A percentile compares a stretch with the other conserved stretches of the same genome.
Evolutionary conservation across 1,284 basidiomycete genomes (phyloP).

Genomic region (Rhodotorula sp.): DNA sequence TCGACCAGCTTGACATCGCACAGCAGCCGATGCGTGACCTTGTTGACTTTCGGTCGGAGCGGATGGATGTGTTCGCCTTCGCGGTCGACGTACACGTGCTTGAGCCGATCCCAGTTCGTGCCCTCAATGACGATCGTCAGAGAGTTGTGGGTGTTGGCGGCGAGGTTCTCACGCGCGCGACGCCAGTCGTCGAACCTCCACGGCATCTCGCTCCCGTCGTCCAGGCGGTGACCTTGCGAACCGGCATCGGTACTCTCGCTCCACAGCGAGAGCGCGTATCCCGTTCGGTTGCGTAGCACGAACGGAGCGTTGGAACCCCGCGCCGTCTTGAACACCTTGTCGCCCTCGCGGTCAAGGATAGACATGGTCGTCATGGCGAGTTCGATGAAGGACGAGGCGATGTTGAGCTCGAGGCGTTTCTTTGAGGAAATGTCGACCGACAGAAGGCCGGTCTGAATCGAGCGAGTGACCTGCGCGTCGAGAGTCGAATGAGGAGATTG

Average conservation of each 20-base stretch:
- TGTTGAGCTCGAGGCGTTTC: conserved; percentile 84
- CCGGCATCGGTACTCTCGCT: conserved; percentile 41
- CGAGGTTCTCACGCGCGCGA: conserved; percentile 85
- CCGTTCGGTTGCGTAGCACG: conserved; percentile 85
- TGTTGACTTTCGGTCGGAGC: conserved; percentile 73
- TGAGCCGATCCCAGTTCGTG: conserved; percentile 86
- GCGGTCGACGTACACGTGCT: conserved; percentile 84
- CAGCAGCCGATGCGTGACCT: conserved; percentile 76
- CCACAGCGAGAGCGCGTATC: conserved; percentile 58
- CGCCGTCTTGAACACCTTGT: conserved; percentile 65
- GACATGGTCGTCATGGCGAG: conserved; percentile 72
- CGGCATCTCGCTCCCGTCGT: conserved; percentile 74
- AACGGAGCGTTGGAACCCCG: conserved; percentile 91
- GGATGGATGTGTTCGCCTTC: conserved; percentile 91
- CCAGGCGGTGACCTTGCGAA: conserved; percentile 46
- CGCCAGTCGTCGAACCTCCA: conserved; percentile 99
- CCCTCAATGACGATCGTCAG: conserved; percentile 81
- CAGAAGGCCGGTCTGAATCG: conserved; percentile 34
- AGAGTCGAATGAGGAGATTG: background rate
- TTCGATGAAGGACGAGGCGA: conserved; percentile 89
- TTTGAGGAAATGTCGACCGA: conserved; percentile 68
- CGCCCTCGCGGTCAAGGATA: conserved; percentile 71
- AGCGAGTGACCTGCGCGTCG: conserved; percentile 51
- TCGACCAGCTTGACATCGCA: conserved; percentile 89
- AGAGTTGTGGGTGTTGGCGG: conserved; percentile 72